Conservation (phyloP, 768 basidiomycete genomes). For the Clavulina sp. region DNA sequence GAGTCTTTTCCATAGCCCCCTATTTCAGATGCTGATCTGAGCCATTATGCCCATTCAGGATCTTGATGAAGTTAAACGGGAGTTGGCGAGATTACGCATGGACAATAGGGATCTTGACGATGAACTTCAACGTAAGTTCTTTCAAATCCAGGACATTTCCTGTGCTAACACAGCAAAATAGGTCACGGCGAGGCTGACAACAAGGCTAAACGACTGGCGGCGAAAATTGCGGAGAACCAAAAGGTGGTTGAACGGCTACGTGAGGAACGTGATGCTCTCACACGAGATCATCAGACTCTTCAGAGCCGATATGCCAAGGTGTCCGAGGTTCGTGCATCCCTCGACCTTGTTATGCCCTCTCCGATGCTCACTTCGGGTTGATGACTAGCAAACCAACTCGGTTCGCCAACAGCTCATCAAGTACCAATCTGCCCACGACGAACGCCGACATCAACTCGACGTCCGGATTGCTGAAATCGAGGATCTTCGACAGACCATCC, state of each 20-base stretch:
- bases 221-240: slow-evolving; percentile 47
- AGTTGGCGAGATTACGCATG: slow-evolving; percentile 50
- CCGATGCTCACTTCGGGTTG: slow-evolving; percentile 3
- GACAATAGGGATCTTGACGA: slow-evolving; percentile 57
- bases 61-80: slow-evolving; percentile 57
- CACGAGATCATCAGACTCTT: slow-evolving; percentile 51
- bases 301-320: slow-evolving; percentile 49
- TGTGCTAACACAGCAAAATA: background rate
- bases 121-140: slow-evolving; percentile 45
- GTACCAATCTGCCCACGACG: slow-evolving; percentile 50
- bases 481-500: slow-evolving; percentile 26
- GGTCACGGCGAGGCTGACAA: slow-evolving; percentile 44
- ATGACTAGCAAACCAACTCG: slow-evolving; percentile 34
- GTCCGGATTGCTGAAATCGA: slow-evolving; percentile 54
- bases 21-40: background rate
- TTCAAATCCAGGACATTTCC: background rate
- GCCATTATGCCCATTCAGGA: slow-evolving; percentile 29
- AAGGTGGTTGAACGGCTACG: slow-evolving; percentile 58
- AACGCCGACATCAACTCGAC: slow-evolving; percentile 57
- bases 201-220: slow-evolving; percentile 47
- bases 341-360: too few relatives aligned
- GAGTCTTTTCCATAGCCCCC: slow-evolving; percentile 13
- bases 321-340: too few relatives aligned
- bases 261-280: slow-evolving; percentile 55
- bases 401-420: slow-evolving; percentile 43